Base-by-base conservation (phyloP, 2,329 filamentous ascomycete species). In the Exophiala viscosa region DNA sequence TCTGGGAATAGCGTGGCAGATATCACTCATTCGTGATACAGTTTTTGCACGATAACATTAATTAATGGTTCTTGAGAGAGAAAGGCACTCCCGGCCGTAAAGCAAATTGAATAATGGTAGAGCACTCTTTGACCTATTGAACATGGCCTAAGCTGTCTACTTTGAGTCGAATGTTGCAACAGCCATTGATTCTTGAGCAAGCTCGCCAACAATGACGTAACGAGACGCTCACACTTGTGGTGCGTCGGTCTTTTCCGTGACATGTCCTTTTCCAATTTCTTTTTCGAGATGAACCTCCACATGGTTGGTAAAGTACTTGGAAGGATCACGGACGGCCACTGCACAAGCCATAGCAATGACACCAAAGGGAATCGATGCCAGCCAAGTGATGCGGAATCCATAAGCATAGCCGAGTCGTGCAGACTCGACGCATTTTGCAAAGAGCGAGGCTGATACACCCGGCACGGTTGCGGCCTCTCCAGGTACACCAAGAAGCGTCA, bases 301-400 rank as follows among this genome's bases (percentile, higher is more conserved):
- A 34, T 58, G 52, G 31, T 55, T 58, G 3, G 52, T 53, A 46
- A 58, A 58, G 18, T 55, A 53, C 46, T 58, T 58, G 10, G 54
- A 57, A 34, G 54, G 54, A 45, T 57, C 54, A 20, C 38, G 20
- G 14, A 57, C 54, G 1, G 54, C 54, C 36, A 57, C 46, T 1
- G 54, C 54, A 50, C 54, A 57, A 14, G 18, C 18, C 46, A 57
- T 48, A 18, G 54, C 54, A 17, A 57, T 45, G 28, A 57, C 42
- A 14, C 54, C 54, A 34, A 57, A 57, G 7, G 54, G 54, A 5
- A 57, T 57, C 15, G 54, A 57, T 8, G 54, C 50, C 17, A 57
- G 39, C 54, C 54, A 57, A 5, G 54, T 57, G 28, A 57, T 57
- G 11, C 54, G 50, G 50, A 57, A 57, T 1, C 54, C 54, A 32